Evolutionary conservation across 371 early-diverging fungal genomes (phyloP).

Genomic region (Choanephora cucurbitarum): DNA sequence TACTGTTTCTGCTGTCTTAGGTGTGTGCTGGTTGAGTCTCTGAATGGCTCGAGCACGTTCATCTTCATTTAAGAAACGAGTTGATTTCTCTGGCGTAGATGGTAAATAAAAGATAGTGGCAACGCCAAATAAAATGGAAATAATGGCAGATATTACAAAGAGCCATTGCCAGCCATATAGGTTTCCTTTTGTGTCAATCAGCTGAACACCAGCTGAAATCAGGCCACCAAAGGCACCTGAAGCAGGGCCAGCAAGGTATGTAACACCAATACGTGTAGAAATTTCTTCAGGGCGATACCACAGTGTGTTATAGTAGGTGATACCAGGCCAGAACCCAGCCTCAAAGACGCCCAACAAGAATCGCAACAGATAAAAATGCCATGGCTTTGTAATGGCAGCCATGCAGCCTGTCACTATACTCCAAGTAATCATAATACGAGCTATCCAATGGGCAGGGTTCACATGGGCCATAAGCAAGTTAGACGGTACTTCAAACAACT

Average conservation of each 20-base stretch:
- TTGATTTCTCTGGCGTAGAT: conserved; percentile 45
- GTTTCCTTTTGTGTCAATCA: conserved; percentile 44
- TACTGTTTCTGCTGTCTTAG: conserved; percentile 5
- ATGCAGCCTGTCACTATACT: conserved; percentile 51
- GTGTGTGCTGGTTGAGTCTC: background rate
- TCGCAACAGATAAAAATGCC: conserved; percentile 53
- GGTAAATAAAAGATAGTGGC: conserved; percentile 44
- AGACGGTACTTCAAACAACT: conserved; percentile 52
- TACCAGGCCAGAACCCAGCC: conserved; percentile 59
- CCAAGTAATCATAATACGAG: conserved; percentile 57
- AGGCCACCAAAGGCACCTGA: conserved; percentile 54
- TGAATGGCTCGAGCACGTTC: conserved; percentile 28
- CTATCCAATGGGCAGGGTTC: conserved; percentile 51
- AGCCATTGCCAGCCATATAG: conserved; percentile 57
- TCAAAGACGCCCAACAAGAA: conserved; percentile 52
- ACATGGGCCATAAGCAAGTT: conserved; percentile 53
- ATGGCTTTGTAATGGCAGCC: conserved; percentile 46
- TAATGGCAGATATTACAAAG: conserved; percentile 41
- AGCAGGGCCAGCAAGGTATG: conserved; percentile 49
- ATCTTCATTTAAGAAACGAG: conserved; percentile 41
- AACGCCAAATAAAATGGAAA: conserved; percentile 44
- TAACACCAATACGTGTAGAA: conserved; percentile 47
- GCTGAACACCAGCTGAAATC: conserved; percentile 48
- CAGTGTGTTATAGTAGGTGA: conserved; percentile 45
- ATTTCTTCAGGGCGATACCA: conserved; percentile 54